Base-by-base conservation (phyloP, 2,329 filamentous ascomycete species). In the Didymellaceae sp. region DNA sequence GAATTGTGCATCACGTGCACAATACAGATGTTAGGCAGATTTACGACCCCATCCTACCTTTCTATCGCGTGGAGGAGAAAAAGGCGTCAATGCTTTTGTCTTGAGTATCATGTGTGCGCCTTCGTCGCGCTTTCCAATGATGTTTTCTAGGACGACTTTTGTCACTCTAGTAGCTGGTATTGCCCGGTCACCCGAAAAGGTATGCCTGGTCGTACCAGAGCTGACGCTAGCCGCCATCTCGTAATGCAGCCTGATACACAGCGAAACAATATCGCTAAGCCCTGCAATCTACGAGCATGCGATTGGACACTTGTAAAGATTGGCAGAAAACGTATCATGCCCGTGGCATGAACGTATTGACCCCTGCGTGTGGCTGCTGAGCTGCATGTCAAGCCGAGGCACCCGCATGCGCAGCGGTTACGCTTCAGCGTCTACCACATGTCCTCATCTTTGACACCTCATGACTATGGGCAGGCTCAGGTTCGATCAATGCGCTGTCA, bases 301-400 rank as follows among this genome's bases (percentile, higher is more conserved):
- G n/a, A 40, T 46, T 40, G 34, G 35, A 18, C n/a, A 13, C 18
- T 8, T 4, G 10, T 24, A 14, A 2, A 22, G 10, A 26, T 25
- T 38, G 37, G n/a, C 32, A 39, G n/a, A 32, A 43, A 13, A 10
- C 16, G 5, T 30, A n/a, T 18, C 41, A 16, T n/a, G 14, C 9
- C 2, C 10, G 17, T 14, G 17, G 17, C 7, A 44, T 17, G 20
- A 3, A 13, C 13, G 13, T 17, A 13, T 7, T 5, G 9, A 20
- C 35, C 41, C 47, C 49, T 47, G 43, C 39, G 24, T 26, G 37
- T 43, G 42, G 44, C 43, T 43, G 30, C 26, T 43, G 24, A 26
- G 32, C 16, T 45, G 30, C 43, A 39, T 14, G 5, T 43, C 47
- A 52, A 47, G 43, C 49, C 49, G 31, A 34, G 43, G 37, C 49